These are phyloP conservation scores for Stachybotrys chartarum DNA, from an alignment of 2,329 filamentous ascomycete species.

Conservation along the genomic window DNA sequence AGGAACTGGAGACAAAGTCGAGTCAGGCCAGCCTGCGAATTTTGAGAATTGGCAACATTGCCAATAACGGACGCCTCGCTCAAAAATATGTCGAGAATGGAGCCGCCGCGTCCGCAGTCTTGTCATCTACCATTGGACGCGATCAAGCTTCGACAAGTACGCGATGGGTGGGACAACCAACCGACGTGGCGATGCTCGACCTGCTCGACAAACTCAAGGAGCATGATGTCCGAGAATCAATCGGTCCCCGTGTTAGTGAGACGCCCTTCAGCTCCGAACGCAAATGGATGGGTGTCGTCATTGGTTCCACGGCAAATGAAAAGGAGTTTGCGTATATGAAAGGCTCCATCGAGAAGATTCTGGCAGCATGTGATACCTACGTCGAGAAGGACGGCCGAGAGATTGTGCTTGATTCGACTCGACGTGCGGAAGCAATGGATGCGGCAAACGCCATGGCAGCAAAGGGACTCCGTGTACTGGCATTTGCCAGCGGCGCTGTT, in stretches of 20 bases:
- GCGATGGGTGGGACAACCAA: slow-evolving; percentile 93
- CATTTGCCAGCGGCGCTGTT: slow-evolving; percentile 80
- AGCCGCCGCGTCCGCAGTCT: slow-evolving; percentile 62
- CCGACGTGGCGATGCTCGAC: slow-evolving; percentile 94
- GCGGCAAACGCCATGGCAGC: slow-evolving; percentile 83
- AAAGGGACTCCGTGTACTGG: slow-evolving; percentile 83
- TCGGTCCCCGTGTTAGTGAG: slow-evolving; percentile 76
- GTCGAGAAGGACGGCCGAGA: slow-evolving; percentile 80
- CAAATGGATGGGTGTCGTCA: slow-evolving; percentile 98
- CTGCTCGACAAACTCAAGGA: slow-evolving; percentile 85
- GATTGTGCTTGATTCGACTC: slow-evolving; percentile 70
- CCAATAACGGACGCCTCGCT: slow-evolving; percentile 84
- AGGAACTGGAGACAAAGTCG: slow-evolving; percentile 48
- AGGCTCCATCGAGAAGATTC: slow-evolving; percentile 80
- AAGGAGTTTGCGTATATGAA: slow-evolving; percentile 91
- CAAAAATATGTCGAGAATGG: slow-evolving; percentile 63
- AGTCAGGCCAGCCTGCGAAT: slow-evolving; percentile 73
- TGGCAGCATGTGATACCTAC: slow-evolving; percentile 86
- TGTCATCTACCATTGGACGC: slow-evolving; percentile 72
- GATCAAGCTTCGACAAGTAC: slow-evolving; percentile 60
- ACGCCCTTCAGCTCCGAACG: slow-evolving; percentile 94
- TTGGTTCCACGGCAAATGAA: slow-evolving; percentile 55
- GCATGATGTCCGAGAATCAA: slow-evolving; percentile 80
- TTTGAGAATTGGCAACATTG: slow-evolving; percentile 87
- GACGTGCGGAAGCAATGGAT: slow-evolving; percentile 65